These are phyloP conservation scores for Phytophthora ramorum DNA, from an alignment of 352 stramenopile species.

Conservation along the genomic window DNA sequence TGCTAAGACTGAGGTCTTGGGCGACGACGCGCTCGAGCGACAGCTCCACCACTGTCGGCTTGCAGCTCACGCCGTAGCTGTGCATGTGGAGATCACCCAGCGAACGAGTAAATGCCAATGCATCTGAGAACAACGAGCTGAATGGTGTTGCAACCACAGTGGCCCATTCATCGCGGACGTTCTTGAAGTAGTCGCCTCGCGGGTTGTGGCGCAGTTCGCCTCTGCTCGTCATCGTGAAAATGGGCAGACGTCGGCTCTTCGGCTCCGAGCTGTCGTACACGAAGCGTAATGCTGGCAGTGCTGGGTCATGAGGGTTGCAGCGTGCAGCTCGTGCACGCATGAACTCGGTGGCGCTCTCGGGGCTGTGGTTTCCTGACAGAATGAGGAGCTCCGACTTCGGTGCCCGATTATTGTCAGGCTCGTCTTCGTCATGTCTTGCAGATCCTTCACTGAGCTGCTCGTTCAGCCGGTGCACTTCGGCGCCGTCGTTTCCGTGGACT, in stretches of 20 bases:
- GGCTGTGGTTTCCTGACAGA: constrained; percentile 84
- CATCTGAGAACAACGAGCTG: constrained; percentile 74
- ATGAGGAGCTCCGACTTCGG: constrained; percentile 43
- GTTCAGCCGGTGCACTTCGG: constrained; percentile 14
- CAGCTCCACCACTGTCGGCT: constrained; percentile 67
- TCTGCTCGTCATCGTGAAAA: constrained; percentile 46
- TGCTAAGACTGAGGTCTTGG: constrained; percentile 15
- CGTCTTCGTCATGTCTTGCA: constrained; percentile 18
- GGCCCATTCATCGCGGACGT: constrained; percentile 92
- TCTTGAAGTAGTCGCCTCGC: constrained; percentile 88
- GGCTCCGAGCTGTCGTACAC: constrained; percentile 77
- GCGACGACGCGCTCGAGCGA: constrained; percentile 47
- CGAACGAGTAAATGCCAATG: constrained; percentile 88
- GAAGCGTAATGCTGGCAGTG: constrained; percentile 77
- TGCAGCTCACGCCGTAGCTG: constrained; percentile 75
- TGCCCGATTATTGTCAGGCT: constrained; percentile 27
- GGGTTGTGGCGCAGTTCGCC: constrained; percentile 48
- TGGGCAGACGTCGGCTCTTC: constrained; percentile 39
- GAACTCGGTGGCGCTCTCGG: constrained; percentile 83
- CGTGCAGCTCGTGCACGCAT: constrained; percentile 54
- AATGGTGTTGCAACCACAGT: constrained; percentile 81
- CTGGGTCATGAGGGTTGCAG: constrained; percentile 29
- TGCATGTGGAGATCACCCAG: constrained; percentile 92
- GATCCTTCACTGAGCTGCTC: constrained; percentile 22
- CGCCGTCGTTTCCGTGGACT: constrained; percentile 18